phyloP scores from a whole-genome alignment of 805 yeast species.

The Candida palmyrensis region DNA sequence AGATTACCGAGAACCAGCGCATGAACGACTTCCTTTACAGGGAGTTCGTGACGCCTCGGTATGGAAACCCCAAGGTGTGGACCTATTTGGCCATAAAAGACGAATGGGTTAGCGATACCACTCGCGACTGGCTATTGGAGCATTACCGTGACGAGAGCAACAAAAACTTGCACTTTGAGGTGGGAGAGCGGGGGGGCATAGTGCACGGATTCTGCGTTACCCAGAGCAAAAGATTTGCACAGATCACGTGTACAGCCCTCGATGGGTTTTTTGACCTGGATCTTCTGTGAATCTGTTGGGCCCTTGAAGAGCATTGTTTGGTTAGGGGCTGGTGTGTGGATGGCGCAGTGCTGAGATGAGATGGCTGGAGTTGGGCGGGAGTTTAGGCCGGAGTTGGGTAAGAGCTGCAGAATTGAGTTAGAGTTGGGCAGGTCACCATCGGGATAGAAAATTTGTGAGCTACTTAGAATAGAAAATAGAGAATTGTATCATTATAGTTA shows the following conservation, averaged over 20 bases:
- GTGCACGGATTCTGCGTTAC: constrained; percentile 60
- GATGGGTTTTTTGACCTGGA: constrained; percentile 4
- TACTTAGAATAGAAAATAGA: too few species aligned
- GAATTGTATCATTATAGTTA: too few species aligned
- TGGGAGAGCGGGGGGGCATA: constrained; percentile 29
- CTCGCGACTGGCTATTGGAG: constrained; percentile 41
- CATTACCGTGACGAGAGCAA: constrained; percentile 27
- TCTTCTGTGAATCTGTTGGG: too few species aligned
- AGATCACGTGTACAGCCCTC: constrained; percentile 25
- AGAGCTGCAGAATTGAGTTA: too few species aligned
- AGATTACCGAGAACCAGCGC: constrained; percentile 43
- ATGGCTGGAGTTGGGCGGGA: too few species aligned
- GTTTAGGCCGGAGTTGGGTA: too few species aligned
- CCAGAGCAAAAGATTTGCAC: constrained; percentile 48
- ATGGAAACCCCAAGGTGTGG: constrained; percentile 38
- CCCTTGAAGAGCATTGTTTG: too few species aligned
- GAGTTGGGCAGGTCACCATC: too few species aligned
- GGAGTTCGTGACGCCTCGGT: constrained; percentile 11
- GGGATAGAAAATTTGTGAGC: too few species aligned
- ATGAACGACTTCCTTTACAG: constrained; percentile 47
- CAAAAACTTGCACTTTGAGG: constrained; percentile 23
- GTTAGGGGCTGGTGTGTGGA: too few species aligned
- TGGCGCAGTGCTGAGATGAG: too few species aligned
- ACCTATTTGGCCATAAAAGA: constrained; percentile 53
- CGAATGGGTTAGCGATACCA: constrained; percentile 57